Evolutionary conservation across 2,329 filamentous ascomycete species (phyloP).

Genomic region (Cyanodermella asteris): DNA sequence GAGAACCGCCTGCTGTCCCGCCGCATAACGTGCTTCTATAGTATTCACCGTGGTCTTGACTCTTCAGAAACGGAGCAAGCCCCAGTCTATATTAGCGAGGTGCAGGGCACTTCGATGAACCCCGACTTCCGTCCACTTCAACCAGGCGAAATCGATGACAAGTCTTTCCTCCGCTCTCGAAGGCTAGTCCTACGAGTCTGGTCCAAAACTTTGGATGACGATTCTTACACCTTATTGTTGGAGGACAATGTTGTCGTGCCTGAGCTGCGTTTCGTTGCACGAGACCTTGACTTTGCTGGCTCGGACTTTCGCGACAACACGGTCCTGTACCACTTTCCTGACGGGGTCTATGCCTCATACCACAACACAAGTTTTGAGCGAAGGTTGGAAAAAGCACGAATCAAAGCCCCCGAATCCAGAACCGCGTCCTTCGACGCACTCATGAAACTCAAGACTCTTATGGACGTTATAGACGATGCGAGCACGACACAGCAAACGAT

Average conservation of each 20-base stretch:
- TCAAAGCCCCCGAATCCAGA: slow-evolving; percentile 16
- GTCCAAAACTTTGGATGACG: slow-evolving; percentile 35
- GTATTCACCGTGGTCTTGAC: no score
- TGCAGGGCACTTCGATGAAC: slow-evolving; percentile 61
- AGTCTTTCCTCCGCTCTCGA: slow-evolving; percentile 55
- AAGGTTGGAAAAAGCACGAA: slow-evolving; percentile 8
- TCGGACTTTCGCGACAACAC: no score
- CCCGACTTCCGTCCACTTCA: slow-evolving; percentile 73
- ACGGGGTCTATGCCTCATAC: slow-evolving; percentile 81
- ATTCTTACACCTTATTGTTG: slow-evolving; percentile 41
- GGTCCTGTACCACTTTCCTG: slow-evolving; percentile 68
- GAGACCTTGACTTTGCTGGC: no score
- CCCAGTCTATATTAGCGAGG: slow-evolving; percentile 79
- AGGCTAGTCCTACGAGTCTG: slow-evolving; percentile 50
- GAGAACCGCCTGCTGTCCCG: no score
- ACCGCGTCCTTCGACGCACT: slow-evolving; percentile 73
- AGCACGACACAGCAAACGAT: slow-evolving; percentile 53
- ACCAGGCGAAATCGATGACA: no score
- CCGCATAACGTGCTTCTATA: no score
- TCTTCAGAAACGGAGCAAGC: no score
- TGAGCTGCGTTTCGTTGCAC: no score
- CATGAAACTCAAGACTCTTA: slow-evolving; percentile 71
- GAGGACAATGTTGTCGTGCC: no score
- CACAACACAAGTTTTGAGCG: slow-evolving; percentile 38
- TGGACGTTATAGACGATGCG: slow-evolving; percentile 80